phyloP scores from a whole-genome alignment of 208 protist genomes.

The Trypanosoma conorhini region DNA sequence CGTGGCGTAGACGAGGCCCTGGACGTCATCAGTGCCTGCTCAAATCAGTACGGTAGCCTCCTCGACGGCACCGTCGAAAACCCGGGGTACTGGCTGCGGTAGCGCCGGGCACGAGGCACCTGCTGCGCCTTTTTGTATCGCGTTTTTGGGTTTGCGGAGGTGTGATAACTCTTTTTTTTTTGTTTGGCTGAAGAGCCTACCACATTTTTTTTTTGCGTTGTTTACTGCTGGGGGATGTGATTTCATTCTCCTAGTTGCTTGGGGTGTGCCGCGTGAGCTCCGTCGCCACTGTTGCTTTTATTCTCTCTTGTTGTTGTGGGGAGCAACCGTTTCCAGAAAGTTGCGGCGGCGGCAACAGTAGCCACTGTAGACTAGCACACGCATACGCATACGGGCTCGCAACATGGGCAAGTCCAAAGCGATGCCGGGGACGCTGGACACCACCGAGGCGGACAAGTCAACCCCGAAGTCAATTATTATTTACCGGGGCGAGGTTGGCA shows the following conservation, averaged over 20 bases:
- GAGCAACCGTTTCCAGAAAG: neutral
- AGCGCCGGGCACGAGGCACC: neutral
- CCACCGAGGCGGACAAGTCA: conserved; percentile 85
- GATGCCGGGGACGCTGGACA: conserved; percentile 80
- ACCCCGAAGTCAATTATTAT: conserved; percentile 92
- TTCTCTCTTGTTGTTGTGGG: conserved; percentile 1
- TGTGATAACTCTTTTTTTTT: neutral
- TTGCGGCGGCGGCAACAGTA: neutral
- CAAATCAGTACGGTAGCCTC: conserved; percentile 62
- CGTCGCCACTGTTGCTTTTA: neutral
- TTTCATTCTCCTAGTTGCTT: neutral
- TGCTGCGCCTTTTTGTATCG: neutral
- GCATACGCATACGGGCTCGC: neutral
- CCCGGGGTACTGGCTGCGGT: conserved; percentile 65
- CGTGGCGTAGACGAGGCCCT: conserved; percentile 57
- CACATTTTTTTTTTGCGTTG: too few relatives aligned
- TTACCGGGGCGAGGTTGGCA: conserved; percentile 86
- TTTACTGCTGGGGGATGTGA: neutral
- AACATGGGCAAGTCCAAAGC: conserved; percentile 30
- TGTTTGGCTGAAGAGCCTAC: neutral
- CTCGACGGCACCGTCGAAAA: conserved; percentile 35
- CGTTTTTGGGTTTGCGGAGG: neutral
- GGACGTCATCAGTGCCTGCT: conserved; percentile 55
- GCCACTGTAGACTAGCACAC: neutral
- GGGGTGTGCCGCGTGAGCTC: too few relatives aligned